Base-by-base conservation (phyloP, 345 rosid species). In the Zanthoxylum bungeanum region DNA sequence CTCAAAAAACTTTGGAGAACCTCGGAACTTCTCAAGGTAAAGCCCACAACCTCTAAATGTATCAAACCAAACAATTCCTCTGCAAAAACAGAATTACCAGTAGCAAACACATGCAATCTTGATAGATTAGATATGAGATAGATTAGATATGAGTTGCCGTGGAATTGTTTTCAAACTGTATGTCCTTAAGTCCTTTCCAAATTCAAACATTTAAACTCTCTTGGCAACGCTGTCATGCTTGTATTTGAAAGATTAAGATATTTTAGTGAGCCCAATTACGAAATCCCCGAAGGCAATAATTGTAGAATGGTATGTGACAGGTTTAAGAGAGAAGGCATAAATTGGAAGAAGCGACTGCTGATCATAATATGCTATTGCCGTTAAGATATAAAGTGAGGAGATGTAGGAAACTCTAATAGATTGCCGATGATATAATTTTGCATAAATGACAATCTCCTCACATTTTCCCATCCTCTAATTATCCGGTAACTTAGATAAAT, bases 211-310 rank as follows among this genome's bases (percentile, higher is more conserved):
- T 51, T 76, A 40, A 84, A 9, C 57, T 22, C 57, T 21, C 4
- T 22, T 11, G 87, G 85, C 22, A 84, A 44, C 40, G 68, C 55
- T n/a, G 8, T 10, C 44, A 74, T 71, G 0, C 58, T 44, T 9
- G 85, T 69, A 2, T 5, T 7, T 17, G 81, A 81, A 16, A 78
- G 49, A 56, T 77, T 65, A 17, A 84, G 78, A 74, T 69, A 56
- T 19, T 73, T 52, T 10, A 80, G 64, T 9, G 64, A 76, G n/a
- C 10, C 28, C 7, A 78, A 4, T 14, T 44, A 28, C 11, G 70
- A 64, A 24, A 78, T 67, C n/a, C 70, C 80, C 34, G 19, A 71
- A 0, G 87, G 82, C 37, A 86, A 60, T 11, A 17, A 40, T 73
- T 66, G 2, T 9, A 79, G 9, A 5, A 4, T 3, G 42, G 77